Base-by-base conservation (phyloP, 2,329 filamentous ascomycete species). In the Aspergillus floridensis region DNA sequence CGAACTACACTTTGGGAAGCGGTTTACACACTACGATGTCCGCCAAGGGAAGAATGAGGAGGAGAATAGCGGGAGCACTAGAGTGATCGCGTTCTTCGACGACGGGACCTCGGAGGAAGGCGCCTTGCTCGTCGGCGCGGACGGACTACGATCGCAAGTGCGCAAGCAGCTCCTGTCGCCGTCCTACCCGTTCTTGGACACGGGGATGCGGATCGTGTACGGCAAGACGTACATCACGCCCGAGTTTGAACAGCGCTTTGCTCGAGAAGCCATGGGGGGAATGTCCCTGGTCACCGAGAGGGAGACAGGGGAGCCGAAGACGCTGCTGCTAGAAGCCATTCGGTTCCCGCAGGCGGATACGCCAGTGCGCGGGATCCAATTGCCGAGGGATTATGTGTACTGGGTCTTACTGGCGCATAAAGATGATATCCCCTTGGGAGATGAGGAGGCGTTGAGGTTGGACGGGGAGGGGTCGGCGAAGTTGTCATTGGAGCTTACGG, bases 81-180 rank as follows among this genome's bases (percentile, higher is more conserved):
- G 26, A 21, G 64, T 66, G 56, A 63, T 5, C 67, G 70, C 49
- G 65, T 68, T 12, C 70, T 79, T 79, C 58, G 55, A 64, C 0
- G 76, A 78, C 50, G 74, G 75, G 1, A 69, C 70, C 0, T 59
- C 56, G 3, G 69, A 70, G 22, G 56, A 61, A 1, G 76, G 75
- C 0, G 62, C 64, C 6, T 60, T 79, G 5, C 64, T 80, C 2
- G 66, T 80, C 14, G 77, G 76, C 10, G 75, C 76, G 2, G 76
- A 80, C 62, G 77, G 77, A 6, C 65, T 69, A 14, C 65, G 72
- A 21, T 79, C 74, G 19, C 56, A 57, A 11, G 70, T 77, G n/a
- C 68, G 77, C 5, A 72, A 65, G 29, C 77, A 79, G 56, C 63
- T 73, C 19, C 59, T 79, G 2, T 21, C 32, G 53, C 78, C 78